Base-by-base conservation (phyloP, 495 filamentous ascomycete species). In the Zalerion maritima region DNA sequence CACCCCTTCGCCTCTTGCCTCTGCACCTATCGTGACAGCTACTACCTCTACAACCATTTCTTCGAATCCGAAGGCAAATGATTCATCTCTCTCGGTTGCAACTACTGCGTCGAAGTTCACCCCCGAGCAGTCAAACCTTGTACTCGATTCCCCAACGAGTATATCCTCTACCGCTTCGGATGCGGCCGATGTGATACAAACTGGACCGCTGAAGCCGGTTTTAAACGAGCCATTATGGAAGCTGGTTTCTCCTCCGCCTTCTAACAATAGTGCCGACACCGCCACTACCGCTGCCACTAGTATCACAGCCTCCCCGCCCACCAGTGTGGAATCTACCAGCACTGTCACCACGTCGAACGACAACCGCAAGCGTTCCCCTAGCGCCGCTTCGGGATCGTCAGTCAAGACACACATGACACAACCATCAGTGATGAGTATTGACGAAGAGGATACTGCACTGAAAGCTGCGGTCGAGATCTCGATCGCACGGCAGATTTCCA, bases 401-500 rank as follows among this genome's bases (percentile, higher is more conserved):
- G 40, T 42, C 0, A 38, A 46, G 21, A 52, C 49, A 9, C 28
- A 42, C 22, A 14, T 42, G n/a, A 51, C 45, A 22, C 35, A 38
- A 24, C 34, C 40, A 4, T 55, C 50, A 6, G 32, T 46, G 12
- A 52, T 55, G 7, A 35, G 47, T 3, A 50, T 58, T 24, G 52
- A 58, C 2, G 22, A 37, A 13, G 40, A 46, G 1, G 45, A 60
- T n/a, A 44, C 46, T 9, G 47, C 43, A 4, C 38, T 64, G 5
- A 57, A 56, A 31, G 46, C 52, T 5, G 53, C 65, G 13, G 66
- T 68, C 5, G 66, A 75, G 40, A 50, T 69, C 26, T 69, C 64
- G 11, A 71, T 75, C 35, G 68, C 70, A 2, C 45, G 70, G 6
- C 66, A 72, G 41, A 69, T 75, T 37, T 67, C 61, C 21, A 55